Percentiles rank a stretch among this genome's conserved stretches.
These are phyloP conservation scores for Annulohypoxylon truncatum DNA, from an alignment of 2,329 filamentous ascomycete genomes.

Conservation along the genomic window DNA sequence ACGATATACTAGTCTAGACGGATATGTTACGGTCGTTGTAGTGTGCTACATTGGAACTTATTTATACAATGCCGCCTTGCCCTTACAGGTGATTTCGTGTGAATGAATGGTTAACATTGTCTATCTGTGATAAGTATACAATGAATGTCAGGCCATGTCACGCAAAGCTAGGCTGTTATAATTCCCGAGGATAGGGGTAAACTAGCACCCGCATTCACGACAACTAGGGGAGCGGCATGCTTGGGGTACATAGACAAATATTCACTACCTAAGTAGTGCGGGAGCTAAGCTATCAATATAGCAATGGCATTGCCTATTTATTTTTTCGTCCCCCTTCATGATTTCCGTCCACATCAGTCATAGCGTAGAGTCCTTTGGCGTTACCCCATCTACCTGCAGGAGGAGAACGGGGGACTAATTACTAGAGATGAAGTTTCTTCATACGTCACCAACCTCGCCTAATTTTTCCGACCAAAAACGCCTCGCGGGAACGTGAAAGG, in stretches of 20 bases:
- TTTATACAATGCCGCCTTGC: neutral
- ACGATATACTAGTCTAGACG: neutral
- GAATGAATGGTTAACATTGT: too few relatives aligned
- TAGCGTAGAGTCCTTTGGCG: neutral
- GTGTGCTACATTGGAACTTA: neutral
- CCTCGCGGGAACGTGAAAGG: conserved; percentile 26
- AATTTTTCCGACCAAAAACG: conserved; percentile 34
- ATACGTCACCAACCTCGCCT: neutral
- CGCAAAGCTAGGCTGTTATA: too few relatives aligned
- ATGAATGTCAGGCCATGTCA: too few relatives aligned
- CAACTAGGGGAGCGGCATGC: neutral
- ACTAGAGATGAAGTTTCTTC: neutral
- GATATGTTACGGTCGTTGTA: neutral
- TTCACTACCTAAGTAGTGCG: conserved; percentile 4
- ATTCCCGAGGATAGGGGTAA: too few relatives aligned
- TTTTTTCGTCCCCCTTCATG: neutral
- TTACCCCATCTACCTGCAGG: neutral
- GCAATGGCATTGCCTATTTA: neutral
- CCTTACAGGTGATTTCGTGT: neutral
- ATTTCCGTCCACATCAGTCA: neutral
- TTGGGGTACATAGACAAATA: neutral
- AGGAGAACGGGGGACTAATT: neutral
- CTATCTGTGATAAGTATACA: too few relatives aligned
- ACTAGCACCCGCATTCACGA: neutral
- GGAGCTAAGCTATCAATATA: conserved; percentile 7